Conservation (phyloP, 192 early-diverging fungal genomes). For the Dissophora globulifera region DNA sequence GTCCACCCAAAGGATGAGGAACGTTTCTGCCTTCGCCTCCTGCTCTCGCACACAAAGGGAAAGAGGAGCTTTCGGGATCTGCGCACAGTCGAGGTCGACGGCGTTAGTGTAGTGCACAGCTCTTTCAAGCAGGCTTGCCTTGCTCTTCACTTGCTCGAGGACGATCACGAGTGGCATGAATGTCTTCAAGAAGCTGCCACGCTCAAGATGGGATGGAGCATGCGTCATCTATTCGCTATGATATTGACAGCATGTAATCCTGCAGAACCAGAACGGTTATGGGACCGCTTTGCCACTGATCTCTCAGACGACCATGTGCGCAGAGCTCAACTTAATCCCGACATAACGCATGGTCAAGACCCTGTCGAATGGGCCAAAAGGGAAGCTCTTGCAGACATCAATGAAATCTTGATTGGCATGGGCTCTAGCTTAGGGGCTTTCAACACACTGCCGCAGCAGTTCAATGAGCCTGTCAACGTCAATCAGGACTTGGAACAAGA, state of each 20-base stretch:
- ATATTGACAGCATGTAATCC: slow-evolving; percentile 9
- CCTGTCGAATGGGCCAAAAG: no score
- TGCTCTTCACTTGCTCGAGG: slow-evolving; percentile 2
- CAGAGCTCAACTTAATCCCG: no score
- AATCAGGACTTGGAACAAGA: no score
- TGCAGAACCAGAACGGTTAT: neutral
- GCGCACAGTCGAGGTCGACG: neutral
- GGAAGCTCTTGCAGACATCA: neutral
- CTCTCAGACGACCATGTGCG: slow-evolving; percentile 3
- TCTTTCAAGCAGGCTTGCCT: slow-evolving; percentile 10
- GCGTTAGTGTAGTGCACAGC: neutral
- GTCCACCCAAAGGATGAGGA: slow-evolving; percentile 10
- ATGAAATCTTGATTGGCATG: no score
- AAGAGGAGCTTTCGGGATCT: slow-evolving; percentile 14
- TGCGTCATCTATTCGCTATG: slow-evolving; percentile 12
- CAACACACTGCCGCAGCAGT: no score
- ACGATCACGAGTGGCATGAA: slow-evolving; percentile 14
- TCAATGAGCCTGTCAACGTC: no score
- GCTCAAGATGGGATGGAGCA: neutral
- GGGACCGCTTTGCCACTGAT: neutral
- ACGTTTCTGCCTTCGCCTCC: slow-evolving; percentile 17
- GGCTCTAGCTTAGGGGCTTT: no score
- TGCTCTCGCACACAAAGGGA: slow-evolving; percentile 10
- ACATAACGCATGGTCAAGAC: no score
- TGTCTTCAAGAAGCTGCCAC: slow-evolving; percentile 6